phyloP scores from a whole-genome alignment of 192 early-diverging fungal genomes.

The Coemansia asiatica region DNA sequence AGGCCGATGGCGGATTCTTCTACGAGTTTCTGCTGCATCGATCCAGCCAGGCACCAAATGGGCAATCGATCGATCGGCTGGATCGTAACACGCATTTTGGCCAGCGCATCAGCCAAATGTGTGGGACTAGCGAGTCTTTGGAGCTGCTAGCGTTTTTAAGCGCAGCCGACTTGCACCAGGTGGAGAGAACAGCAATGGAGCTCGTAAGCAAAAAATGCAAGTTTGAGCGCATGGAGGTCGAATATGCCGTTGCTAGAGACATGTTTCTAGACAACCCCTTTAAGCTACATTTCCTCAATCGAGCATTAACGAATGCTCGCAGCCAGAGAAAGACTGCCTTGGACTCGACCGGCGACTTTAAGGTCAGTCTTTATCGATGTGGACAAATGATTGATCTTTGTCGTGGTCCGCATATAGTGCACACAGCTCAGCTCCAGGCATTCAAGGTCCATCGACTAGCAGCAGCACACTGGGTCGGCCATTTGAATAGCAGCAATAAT shows the following conservation, averaged over 20 bases:
- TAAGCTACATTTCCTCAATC: slow-evolving; percentile 67
- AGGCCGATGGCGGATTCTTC: slow-evolving; percentile 74
- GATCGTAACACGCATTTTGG: slow-evolving; percentile 12
- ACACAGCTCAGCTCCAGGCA: slow-evolving; percentile 61
- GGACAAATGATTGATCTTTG: slow-evolving; percentile 76
- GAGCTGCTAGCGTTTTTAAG: slow-evolving; percentile 50
- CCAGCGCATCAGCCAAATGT: slow-evolving; percentile 32
- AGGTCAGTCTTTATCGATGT: slow-evolving; percentile 68
- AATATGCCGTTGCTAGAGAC: slow-evolving; percentile 58
- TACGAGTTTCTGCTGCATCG: slow-evolving; percentile 68
- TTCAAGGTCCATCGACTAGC: slow-evolving; percentile 61
- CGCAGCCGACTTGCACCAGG: slow-evolving; percentile 54
- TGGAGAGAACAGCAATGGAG: slow-evolving; percentile 57
- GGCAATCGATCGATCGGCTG: slow-evolving; percentile 11
- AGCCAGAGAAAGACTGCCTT: neutral
- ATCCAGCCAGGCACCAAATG: neutral
- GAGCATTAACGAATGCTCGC: slow-evolving; percentile 5
- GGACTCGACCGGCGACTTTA: neutral
- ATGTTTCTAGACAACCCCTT: slow-evolving; percentile 75
- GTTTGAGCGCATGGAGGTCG: slow-evolving; percentile 69
- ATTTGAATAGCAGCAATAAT: slow-evolving; percentile 6
- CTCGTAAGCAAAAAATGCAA: slow-evolving; percentile 56
- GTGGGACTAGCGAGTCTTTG: slow-evolving; percentile 9
- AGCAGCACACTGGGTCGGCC: slow-evolving; percentile 62
- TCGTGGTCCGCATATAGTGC: slow-evolving; percentile 74